Base-by-base conservation (phyloP, 768 basidiomycete species). In the Leccinum incarnatum region DNA sequence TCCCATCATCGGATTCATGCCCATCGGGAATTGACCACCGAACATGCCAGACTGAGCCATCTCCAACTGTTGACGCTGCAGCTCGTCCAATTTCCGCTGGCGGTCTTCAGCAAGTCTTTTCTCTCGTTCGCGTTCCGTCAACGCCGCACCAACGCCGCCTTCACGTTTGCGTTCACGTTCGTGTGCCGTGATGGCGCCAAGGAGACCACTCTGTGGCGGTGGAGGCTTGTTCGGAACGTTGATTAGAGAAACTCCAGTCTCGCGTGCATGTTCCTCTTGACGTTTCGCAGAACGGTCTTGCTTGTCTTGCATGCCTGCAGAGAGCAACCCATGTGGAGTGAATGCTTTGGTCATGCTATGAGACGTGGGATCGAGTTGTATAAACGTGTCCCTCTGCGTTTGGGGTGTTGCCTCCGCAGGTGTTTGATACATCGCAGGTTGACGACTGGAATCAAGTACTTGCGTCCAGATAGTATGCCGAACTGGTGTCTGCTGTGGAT, bases 211-310 rank as follows among this genome's bases (percentile, higher is more conserved):
- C 74, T 96, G 94, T 8, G 97, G 95, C 2, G 93, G 92, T 0
- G 93, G 94, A 0, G 95, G 94, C 70, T 96, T 96, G 68, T 87
- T 85, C 4, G 93, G 93, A n/a, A 99, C 93, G 71, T 96, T 95
- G 77, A 98, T 87, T 54, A 98, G 81, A 4, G 94, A 93, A 15
- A 85, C 91, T 29, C 97, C 97, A 7, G 82, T 87, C 75, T 97
- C 95, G 36, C 95, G 81, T 10, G 97, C 97, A 11, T 92, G 75
- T 72, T 97, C 93, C 72, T 99, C 96, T 67, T 98, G 94, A 54
- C 89, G 83, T 73, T 95, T 95, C 2, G 97, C 97, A 30, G 95
- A 97, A 36, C 96, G 85, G 69, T 97, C 95, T 71, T 95, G 88
- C 72, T 93, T 93, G 71, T 98, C 95, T 68, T 96, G 93, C 63